Evolutionary conservation across 2,329 filamentous ascomycete species (phyloP).

Genomic region (Sarocladium oryzae): DNA sequence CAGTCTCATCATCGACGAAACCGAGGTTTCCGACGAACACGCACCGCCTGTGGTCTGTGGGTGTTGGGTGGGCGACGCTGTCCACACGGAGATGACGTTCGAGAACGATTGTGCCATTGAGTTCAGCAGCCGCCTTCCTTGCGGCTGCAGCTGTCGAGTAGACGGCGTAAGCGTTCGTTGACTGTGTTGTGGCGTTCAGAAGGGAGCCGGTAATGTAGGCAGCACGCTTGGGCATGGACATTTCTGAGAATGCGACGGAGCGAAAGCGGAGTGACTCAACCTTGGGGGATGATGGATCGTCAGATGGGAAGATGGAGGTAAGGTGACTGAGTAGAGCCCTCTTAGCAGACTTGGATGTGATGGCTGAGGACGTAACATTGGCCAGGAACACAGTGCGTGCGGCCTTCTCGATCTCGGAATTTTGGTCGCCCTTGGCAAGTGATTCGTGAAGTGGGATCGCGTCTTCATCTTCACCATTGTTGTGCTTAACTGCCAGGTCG

Average conservation of each 20-base stretch:
- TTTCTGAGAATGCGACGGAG: conserved; percentile 77
- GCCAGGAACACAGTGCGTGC: conserved; percentile 85
- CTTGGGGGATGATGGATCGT: conserved; percentile 54
- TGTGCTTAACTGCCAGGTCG: conserved; percentile 36
- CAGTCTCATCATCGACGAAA: conserved; percentile 87
- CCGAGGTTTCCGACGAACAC: conserved; percentile 95
- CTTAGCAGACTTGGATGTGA: conserved; percentile 74
- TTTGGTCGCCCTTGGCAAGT: conserved; percentile 45
- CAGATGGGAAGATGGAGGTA: conserved; percentile 63
- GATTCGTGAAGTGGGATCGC: conserved; percentile 51
- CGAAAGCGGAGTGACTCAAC: conserved; percentile 91
- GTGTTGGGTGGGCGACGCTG: conserved; percentile 78
- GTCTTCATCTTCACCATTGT: conserved; percentile 34
- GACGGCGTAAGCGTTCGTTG: conserved; percentile 90
- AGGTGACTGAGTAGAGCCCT: conserved; percentile 73
- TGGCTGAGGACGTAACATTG: conserved; percentile 79
- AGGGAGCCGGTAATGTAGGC: conserved; percentile 86
- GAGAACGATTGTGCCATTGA: conserved; percentile 81
- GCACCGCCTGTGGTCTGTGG: conserved; percentile 79
- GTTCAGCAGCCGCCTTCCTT: conserved; percentile 63
- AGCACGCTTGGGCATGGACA: conserved; percentile 81
- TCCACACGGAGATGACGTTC: conserved; percentile 88
- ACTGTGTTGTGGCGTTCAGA: conserved; percentile 86
- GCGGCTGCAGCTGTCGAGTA: conserved; percentile 72
- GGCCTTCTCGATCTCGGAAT: conserved; percentile 71